Conservation (phyloP, 2,329 filamentous ascomycete species). For the Ophiostoma ips region DNA sequence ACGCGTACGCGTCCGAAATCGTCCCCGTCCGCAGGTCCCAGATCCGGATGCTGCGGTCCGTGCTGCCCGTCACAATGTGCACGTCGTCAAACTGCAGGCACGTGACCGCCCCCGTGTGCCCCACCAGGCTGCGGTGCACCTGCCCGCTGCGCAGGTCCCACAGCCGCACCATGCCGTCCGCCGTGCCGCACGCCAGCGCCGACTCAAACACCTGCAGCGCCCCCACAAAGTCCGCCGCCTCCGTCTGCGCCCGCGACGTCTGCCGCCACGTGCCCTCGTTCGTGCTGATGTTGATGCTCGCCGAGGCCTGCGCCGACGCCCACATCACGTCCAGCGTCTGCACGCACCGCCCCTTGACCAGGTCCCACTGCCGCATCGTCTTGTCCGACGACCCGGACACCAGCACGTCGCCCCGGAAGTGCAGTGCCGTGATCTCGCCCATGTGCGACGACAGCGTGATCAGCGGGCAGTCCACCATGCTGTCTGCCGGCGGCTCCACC, state of each 20-base stretch:
- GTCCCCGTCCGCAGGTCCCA: slow-evolving; percentile 96
- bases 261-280: slow-evolving; percentile 55
- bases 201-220: slow-evolving; percentile 93
- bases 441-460: slow-evolving; percentile 82
- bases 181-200: slow-evolving; percentile 87
- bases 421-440: slow-evolving; percentile 83
- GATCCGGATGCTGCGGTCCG: slow-evolving; percentile 92
- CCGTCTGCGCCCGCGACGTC: slow-evolving; percentile 50
- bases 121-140: slow-evolving; percentile 90
- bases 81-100: slow-evolving; percentile 93
- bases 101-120: slow-evolving; percentile 88
- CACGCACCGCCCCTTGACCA: slow-evolving; percentile 92
- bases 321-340: slow-evolving; percentile 96
- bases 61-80: slow-evolving; percentile 82
- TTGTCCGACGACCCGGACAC: slow-evolving; percentile 96
- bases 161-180: slow-evolving; percentile 89
- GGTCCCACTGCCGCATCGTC: slow-evolving; percentile 92
- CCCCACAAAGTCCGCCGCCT: slow-evolving; percentile 89
- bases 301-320: slow-evolving; percentile 83
- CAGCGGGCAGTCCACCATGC: slow-evolving; percentile 80
- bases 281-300: slow-evolving; percentile 36
- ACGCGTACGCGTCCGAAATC: slow-evolving; percentile 91
- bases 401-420: slow-evolving; percentile 78
- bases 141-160: slow-evolving; percentile 96
- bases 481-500: slow-evolving; percentile 59